phyloP scores from a whole-genome alignment of 2,329 filamentous ascomycete species.

The Aspergillus sp. region DNA sequence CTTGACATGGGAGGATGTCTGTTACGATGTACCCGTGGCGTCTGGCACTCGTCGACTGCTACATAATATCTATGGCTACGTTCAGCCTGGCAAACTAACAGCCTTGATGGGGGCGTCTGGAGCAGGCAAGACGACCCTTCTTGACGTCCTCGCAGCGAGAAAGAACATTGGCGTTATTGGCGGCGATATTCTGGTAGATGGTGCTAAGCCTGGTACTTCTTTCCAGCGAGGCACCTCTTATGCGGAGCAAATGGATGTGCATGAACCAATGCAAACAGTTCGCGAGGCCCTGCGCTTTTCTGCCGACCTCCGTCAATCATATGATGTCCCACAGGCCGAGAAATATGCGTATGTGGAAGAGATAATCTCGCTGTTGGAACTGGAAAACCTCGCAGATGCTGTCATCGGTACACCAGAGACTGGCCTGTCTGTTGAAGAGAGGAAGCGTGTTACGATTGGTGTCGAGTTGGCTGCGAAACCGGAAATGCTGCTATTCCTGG shows the following conservation, averaged over 20 bases:
- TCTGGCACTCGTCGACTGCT: constrained; percentile 47
- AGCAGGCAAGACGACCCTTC: constrained; percentile 82
- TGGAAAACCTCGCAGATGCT: constrained; percentile 66
- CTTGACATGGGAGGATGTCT: constrained; percentile 54
- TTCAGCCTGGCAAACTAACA: constrained; percentile 51
- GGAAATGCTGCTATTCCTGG: constrained; percentile 63
- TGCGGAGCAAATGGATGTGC: constrained; percentile 65
- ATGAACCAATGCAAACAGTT: constrained; percentile 62
- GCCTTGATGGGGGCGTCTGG: constrained; percentile 56
- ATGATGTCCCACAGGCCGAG: constrained; percentile 56
- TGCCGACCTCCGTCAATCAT: constrained; percentile 63
- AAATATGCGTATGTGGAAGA: constrained; percentile 68
- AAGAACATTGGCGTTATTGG: constrained; percentile 65
- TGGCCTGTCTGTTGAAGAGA: constrained; percentile 57
- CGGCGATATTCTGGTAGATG: constrained; percentile 64
- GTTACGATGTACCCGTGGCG: constrained; percentile 50
- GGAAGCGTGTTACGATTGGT: constrained; percentile 42
- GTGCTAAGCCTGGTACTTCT: constrained; percentile 54
- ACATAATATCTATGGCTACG: constrained; percentile 50
- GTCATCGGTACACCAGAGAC: constrained; percentile 61
- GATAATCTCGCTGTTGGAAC: constrained; percentile 63
- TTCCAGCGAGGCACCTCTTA: constrained; percentile 67
- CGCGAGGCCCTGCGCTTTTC: constrained; percentile 67
- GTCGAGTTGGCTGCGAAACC: constrained; percentile 40
- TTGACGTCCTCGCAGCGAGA: constrained; percentile 70